Evolutionary conservation across 202 grass and related monocot genomes (phyloP).

Genomic region (Schoenoplectus tabernaemontani): DNA sequence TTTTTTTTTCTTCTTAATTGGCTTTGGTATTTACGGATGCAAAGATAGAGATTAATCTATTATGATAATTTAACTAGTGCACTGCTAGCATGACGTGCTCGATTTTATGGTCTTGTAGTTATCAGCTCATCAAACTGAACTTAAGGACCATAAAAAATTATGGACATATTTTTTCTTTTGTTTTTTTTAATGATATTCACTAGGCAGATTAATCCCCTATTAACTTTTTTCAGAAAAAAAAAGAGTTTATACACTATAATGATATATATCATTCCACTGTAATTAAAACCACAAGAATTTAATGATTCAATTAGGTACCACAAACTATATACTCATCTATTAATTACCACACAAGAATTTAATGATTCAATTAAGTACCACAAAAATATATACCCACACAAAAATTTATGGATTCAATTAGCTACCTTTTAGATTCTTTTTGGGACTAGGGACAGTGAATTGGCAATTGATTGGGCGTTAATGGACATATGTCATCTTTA

Average conservation of each 20-base stretch:
- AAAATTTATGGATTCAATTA: not conserved
- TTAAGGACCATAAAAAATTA: not conserved
- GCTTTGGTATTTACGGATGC: not conserved
- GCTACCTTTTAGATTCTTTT: not conserved
- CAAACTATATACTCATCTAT: not conserved
- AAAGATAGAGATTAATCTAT: not conserved
- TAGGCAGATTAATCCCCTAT: not conserved
- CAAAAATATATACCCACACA: not conserved
- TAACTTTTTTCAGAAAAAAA: not conserved
- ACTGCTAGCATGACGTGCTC: not conserved
- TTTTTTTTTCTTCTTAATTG: not conserved
- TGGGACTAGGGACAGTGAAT: not conserved
- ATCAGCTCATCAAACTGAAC: not conserved
- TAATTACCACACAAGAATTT: not conserved
- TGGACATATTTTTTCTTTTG: not conserved
- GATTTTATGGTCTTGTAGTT: not conserved
- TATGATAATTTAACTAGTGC: not conserved
- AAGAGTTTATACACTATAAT: not conserved
- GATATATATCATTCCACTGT: not conserved
- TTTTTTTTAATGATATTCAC: not conserved
- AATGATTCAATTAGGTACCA: not conserved
- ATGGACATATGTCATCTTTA: slow-evolving; percentile 5
- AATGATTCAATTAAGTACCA: not conserved
- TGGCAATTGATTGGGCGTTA: not conserved
- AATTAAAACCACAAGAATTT: not conserved